Percentiles rank a stretch among this genome's conserved stretches.
Conservation (phyloP, 2,329 filamentous ascomycete genomes). For the Periconia digitata region DNA sequence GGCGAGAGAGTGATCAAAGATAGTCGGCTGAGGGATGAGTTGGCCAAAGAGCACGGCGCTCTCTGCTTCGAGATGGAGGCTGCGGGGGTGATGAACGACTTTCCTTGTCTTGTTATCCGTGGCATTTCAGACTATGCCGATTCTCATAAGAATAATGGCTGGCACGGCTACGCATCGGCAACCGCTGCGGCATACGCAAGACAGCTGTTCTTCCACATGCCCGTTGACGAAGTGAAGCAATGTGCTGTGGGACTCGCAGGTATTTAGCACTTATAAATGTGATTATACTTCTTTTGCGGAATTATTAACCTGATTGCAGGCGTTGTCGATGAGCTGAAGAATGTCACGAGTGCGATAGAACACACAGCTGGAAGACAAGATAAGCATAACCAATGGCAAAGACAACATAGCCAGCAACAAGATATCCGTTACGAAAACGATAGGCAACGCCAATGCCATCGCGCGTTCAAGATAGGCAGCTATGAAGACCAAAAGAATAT, state of each 20-base stretch:
- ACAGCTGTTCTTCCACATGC: conserved; percentile 3
- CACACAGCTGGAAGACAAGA: too few species aligned
- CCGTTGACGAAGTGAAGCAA: background rate
- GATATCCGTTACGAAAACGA: background rate
- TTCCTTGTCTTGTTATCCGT: conserved; percentile 18
- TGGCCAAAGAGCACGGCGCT: conserved; percentile 9
- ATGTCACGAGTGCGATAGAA: too few species aligned
- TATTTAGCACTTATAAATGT: background rate
- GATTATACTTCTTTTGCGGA: background rate
- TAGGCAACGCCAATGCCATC: background rate
- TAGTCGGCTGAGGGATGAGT: conserved; percentile 1
- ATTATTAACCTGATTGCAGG: too few species aligned
- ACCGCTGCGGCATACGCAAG: conserved; percentile 18
- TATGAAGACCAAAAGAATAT: conserved; percentile 11
- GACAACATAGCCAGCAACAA: too few species aligned
- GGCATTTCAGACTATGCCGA: conserved; percentile 20
- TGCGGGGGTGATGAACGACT: conserved; percentile 21
- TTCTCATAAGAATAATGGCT: conserved; percentile 17
- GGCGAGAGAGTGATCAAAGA: conserved; percentile 1
- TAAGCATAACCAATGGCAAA: too few species aligned
- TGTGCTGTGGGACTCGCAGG: background rate
- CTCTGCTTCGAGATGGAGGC: conserved; percentile 13
- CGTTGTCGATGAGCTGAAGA: too few species aligned
- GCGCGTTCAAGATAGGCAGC: background rate
- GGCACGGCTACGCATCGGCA: conserved; percentile 15